Percentiles rank a stretch among this genome's conserved stretches.
Evolutionary conservation across 129 eudicot genomes (phyloP).

Genomic region (Flaveria trinervia): DNA sequence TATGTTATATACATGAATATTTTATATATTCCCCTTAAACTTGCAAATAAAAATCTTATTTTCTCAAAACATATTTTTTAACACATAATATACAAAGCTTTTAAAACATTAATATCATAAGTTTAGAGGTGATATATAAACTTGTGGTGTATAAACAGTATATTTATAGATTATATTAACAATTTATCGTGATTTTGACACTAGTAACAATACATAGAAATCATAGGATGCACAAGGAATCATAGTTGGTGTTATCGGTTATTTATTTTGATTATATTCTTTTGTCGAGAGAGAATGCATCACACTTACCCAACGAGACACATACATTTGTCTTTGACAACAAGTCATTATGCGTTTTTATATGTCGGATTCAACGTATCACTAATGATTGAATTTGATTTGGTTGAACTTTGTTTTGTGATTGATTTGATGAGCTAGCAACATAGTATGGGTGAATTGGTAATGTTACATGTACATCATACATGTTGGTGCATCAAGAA

Average conservation of each 20-base stretch:
- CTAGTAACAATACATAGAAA: neutral
- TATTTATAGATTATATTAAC: neutral
- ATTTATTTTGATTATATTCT: neutral
- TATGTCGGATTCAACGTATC: neutral
- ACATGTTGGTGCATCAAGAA: conserved; percentile 26
- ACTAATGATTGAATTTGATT: neutral
- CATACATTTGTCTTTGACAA: neutral
- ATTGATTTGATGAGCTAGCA: conserved; percentile 11
- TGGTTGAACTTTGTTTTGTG: neutral
- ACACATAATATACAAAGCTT: too few relatives aligned
- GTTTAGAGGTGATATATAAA: too few relatives aligned
- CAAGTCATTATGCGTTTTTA: neutral
- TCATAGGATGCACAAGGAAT: neutral
- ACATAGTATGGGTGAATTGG: conserved; percentile 32
- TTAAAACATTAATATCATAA: too few relatives aligned
- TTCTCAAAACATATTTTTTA: too few relatives aligned
- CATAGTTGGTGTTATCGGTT: neutral
- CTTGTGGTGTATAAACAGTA: too few relatives aligned
- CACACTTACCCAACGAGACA: neutral
- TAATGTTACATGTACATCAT: neutral
- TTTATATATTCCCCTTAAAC: too few relatives aligned
- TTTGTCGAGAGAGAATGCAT: neutral
- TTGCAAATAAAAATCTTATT: too few relatives aligned
- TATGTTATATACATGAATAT: too few relatives aligned
- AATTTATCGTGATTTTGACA: neutral